Evolutionary conservation across 306 rosid genomes (phyloP).

Genomic region (Senna tora): DNA sequence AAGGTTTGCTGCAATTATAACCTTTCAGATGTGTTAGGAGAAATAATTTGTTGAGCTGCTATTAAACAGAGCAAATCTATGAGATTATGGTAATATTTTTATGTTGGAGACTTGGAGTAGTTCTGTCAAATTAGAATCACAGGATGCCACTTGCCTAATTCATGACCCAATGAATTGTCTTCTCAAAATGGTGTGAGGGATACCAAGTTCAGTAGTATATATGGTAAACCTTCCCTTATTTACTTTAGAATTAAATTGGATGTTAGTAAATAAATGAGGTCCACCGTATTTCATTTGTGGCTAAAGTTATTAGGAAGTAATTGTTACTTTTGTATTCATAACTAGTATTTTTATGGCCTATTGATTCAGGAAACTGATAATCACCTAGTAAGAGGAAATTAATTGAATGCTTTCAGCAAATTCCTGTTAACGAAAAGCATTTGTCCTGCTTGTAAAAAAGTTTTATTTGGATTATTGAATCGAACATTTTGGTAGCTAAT

Average conservation of each 20-base stretch:
- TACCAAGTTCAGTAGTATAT: constrained; percentile 8
- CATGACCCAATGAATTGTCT: constrained; percentile 11
- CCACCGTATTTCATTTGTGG: constrained; percentile 27
- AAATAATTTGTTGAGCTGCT: constrained; percentile 26
- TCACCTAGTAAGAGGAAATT: constrained; percentile 23
- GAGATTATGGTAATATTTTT: neutral
- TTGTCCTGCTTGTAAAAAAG: constrained; percentile 28
- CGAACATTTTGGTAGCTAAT: constrained; percentile 38
- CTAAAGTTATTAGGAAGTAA: constrained; percentile 8
- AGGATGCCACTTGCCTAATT: neutral
- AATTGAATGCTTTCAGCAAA: constrained; percentile 23
- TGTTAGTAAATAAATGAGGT: constrained; percentile 9
- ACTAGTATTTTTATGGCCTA: constrained; percentile 9
- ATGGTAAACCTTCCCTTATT: constrained; percentile 15
- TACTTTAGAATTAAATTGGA: constrained; percentile 31
- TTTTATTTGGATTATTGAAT: constrained; percentile 23
- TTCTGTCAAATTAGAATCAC: neutral
- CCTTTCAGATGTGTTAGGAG: neutral
- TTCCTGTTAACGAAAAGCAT: constrained; percentile 1
- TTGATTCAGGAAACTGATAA: constrained; percentile 18
- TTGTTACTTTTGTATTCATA: constrained; percentile 10
- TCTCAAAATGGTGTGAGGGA: constrained; percentile 7
- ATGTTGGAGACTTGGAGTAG: too few relatives aligned
- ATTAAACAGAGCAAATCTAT: constrained; percentile 5
- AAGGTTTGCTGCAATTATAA: constrained; percentile 14